Base-by-base conservation (phyloP, 805 yeast genomes). In the Starmerella etchellsii region DNA sequence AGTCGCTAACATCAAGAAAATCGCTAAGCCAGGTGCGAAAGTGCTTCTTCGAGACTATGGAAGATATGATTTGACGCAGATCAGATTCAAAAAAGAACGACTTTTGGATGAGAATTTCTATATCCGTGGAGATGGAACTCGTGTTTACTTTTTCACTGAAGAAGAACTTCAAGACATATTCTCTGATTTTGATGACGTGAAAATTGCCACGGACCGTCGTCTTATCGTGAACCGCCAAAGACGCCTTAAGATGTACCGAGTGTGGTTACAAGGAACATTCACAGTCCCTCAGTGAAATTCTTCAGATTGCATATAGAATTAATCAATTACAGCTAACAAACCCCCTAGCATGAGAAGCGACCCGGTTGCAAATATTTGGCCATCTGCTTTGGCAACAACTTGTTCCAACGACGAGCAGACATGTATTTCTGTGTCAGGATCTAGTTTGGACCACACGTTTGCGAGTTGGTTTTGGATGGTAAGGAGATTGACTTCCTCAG, bases 141-240 rank as follows among this genome's bases (percentile, higher is more conserved):
- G 98, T 52, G 98, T 91, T 11, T 91, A 91, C 59, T 91, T 91
- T 64, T 91, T 91, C 65, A 83, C 95, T 2, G 97, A 88, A 57
- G 94, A 88, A 44, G 95, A 91, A 62, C 61, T 88, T 43, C 67
- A 81, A 46, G 65, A 70, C 34, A 81, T 88, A 3, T 91, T 88
- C 58, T 55, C 61, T 22, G 65, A 68, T 5, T 84, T 88, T 54
- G 59, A 55, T n/a, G 88, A 81, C 48, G 71, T 66, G 30, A 78
- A 71, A 57, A 78, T 91, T 31, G 97, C 82, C 1, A 81, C 94
- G 1, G 98, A 91, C 63, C 72, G 95, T 58, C 67, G 98, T 53
- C 66, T 91, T 52, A 66, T 91, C 49, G 96, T 91, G 20, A 91
- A 91, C 59, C 70, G 98, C 54, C 87, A 88, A 63, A 78, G 88